These are phyloP conservation scores for Hypoxylon sp. DNA, from an alignment of 2,329 filamentous ascomycete genomes.

Conservation along the genomic window DNA sequence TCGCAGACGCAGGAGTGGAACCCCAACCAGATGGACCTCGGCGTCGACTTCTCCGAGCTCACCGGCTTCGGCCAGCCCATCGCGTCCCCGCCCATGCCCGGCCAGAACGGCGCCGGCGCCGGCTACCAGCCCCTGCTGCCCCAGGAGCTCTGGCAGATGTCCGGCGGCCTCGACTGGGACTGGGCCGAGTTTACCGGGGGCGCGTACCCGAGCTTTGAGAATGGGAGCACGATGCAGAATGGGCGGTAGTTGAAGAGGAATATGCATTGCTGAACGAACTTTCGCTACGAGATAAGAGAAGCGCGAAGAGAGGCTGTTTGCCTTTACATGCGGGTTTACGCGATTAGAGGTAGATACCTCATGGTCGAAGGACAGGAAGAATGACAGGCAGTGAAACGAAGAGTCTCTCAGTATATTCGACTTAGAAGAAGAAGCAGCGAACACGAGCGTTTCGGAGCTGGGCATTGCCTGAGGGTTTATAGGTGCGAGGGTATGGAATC, in stretches of 20 bases:
- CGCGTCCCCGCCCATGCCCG: constrained; percentile 37
- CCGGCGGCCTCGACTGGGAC: constrained; percentile 92
- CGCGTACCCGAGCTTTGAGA: constrained; percentile 69
- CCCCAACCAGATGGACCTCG: constrained; percentile 51
- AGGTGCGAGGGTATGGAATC: neutral
- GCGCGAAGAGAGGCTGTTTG: no score
- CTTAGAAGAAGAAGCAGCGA: neutral
- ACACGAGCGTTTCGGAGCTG: neutral
- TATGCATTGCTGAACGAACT: no score
- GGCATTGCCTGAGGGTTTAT: neutral
- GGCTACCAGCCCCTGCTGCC: constrained; percentile 86
- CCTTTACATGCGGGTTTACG: neutral
- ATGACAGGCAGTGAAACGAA: neutral
- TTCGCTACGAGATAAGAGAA: neutral
- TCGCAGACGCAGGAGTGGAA: constrained; percentile 51
- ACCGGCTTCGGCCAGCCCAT: constrained; percentile 52
- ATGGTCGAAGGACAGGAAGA: no score
- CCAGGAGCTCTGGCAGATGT: constrained; percentile 93
- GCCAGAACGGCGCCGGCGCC: no score
- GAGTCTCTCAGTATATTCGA: neutral
- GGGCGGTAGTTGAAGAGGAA: constrained; percentile 7
- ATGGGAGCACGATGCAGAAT: constrained; percentile 54
- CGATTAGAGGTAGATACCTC: no score
- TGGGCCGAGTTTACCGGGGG: constrained; percentile 75
- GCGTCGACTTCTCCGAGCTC: constrained; percentile 56